phyloP scores from a whole-genome alignment of 106 monocot genomes.

The Dendrobium nobile region DNA sequence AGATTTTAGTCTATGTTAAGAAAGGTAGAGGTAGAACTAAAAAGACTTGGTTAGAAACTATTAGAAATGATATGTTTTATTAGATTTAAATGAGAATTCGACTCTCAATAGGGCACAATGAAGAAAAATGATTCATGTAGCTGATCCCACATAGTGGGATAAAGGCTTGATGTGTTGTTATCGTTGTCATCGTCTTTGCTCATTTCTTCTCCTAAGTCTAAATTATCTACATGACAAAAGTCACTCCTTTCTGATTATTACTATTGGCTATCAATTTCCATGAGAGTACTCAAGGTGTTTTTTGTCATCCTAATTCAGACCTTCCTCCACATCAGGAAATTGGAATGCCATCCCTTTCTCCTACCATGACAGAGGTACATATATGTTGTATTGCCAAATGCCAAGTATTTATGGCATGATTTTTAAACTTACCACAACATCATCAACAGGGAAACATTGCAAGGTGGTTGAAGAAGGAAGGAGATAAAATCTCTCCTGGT shows the following conservation, averaged over 20 bases:
- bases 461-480: slow-evolving; percentile 97
- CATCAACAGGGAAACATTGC: slow-evolving; percentile 81
- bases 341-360: slow-evolving; percentile 99
- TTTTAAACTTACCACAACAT: slow-evolving; percentile 1
- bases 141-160: no score
- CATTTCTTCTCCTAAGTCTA: background rate
- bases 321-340: slow-evolving; percentile 86
- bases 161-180: no score
- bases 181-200: background rate
- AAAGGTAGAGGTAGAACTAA: no score
- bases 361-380: slow-evolving; percentile 97
- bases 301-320: slow-evolving; percentile 33
- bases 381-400: background rate
- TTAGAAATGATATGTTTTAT: no score
- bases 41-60: no score
- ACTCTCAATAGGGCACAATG: no score
- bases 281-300: background rate
- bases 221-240: background rate
- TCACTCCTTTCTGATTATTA: background rate
- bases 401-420: background rate
- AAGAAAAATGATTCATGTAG: no score
- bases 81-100: no score
- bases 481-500: slow-evolving; percentile 90
- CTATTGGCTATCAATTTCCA: background rate
- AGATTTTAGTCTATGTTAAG: no score